Base-by-base conservation (phyloP, 2,329 filamentous ascomycete species). In the Diplodia mutila region DNA sequence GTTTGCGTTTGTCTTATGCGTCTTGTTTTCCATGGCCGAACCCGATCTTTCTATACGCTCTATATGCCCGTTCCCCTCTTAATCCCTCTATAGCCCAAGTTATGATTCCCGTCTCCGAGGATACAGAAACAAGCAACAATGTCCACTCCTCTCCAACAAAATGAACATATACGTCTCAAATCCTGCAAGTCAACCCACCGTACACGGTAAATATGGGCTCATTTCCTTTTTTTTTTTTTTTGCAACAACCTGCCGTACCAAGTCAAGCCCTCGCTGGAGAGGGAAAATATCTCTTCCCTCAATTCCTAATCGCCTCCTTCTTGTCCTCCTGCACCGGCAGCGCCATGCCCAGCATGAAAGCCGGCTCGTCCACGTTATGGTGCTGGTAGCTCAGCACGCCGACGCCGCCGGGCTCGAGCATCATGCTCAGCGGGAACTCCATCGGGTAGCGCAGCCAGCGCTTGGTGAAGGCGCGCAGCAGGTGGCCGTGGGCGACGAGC, bases 401-500 rank as follows among this genome's bases (percentile, higher is more conserved):
- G 1, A 95, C 89, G 71, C 91, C 92, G n/a, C 92, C 92, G 6
- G 92, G 91, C 75, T 95, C 92, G 64, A 96, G 82, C 73, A 96
- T 82, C 73, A 97, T 87, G 1, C 88, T 86, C 46, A 91, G 87
- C 0, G 89, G 90, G 65, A 91, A 88, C 57, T 87, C 85, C 65
- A 97, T 79, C 3, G 85, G 84, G 77, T 91, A 90, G 0, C 87
- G 86, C 1, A 88, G 84, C 93, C 93, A 97, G 16, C 92, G 85
- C 86, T 94, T 92, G 6, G 92, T 91, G 76, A 97, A 92, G 0
- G 92, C 92, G 18, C 93, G 85, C 34, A 96, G 84, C 65, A 95
- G 92, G 77, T 95, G 93, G 0, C 93, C 93, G 73, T 97, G 93
- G 12, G 91, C 93, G 2, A 97, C 91, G 34, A 96, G 81, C n/a